phyloP scores from a whole-genome alignment of 2,329 filamentous ascomycete species.

The Zasmidium citrigriseum region DNA sequence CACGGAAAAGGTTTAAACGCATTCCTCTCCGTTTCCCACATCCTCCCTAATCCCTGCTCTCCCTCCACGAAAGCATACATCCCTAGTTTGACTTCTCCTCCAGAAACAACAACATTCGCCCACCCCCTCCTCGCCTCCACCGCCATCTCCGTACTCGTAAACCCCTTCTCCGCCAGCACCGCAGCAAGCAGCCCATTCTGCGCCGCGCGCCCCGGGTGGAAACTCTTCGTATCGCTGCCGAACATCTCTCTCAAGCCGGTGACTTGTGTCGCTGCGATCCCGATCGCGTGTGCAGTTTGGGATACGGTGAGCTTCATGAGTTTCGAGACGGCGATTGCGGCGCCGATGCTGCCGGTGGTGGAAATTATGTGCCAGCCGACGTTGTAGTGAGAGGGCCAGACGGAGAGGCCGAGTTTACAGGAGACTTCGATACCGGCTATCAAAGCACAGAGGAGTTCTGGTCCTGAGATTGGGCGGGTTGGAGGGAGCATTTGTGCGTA shows the following conservation, averaged over 20 bases:
- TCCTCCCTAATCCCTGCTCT: slow-evolving; percentile 29
- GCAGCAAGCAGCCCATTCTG: slow-evolving; percentile 54
- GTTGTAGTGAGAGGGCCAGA: slow-evolving; percentile 58
- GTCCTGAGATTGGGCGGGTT: slow-evolving; percentile 44
- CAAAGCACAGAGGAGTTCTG: slow-evolving; percentile 54
- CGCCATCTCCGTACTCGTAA: slow-evolving; percentile 49
- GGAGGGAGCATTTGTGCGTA: slow-evolving; percentile 44
- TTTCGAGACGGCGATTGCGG: slow-evolving; percentile 55
- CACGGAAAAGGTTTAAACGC: slow-evolving; percentile 61
- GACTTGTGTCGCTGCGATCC: slow-evolving; percentile 56
- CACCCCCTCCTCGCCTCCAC: slow-evolving; percentile 57
- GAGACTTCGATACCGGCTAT: slow-evolving; percentile 55
- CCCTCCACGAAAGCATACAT: slow-evolving; percentile 41
- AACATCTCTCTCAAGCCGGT: slow-evolving; percentile 58
- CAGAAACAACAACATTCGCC: slow-evolving; percentile 51
- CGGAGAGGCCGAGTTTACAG: slow-evolving; percentile 54
- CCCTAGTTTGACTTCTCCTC: slow-evolving; percentile 36
- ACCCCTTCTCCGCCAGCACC: slow-evolving; percentile 50
- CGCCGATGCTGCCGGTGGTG: slow-evolving; percentile 54
- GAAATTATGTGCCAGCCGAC: slow-evolving; percentile 59
- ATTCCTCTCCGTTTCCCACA: slow-evolving; percentile 57
- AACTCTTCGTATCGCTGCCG: slow-evolving; percentile 57
- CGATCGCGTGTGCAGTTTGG: slow-evolving; percentile 53
- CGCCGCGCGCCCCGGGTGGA: slow-evolving; percentile 56
- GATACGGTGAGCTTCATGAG: slow-evolving; percentile 43